phyloP scores from a whole-genome alignment of 2,329 filamentous ascomycete species.

The Canariomyces notabilis region DNA sequence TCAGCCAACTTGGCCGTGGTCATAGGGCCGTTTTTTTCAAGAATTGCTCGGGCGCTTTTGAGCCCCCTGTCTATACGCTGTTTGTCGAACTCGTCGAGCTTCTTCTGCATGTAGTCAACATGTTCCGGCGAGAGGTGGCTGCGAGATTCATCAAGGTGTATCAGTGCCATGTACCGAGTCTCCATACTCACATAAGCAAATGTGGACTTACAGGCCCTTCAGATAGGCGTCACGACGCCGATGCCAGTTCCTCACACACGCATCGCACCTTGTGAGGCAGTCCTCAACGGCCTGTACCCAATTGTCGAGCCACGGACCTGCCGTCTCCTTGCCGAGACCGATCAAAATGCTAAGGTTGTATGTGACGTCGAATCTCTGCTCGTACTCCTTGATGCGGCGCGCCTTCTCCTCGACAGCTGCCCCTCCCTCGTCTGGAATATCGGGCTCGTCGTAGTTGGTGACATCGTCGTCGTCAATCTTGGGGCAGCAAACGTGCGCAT shows the following conservation, averaged over 20 bases:
- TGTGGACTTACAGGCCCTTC: conserved; percentile 58
- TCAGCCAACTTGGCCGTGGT: conserved; percentile 43
- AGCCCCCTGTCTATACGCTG: conserved; percentile 35
- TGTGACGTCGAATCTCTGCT: conserved; percentile 54
- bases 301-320: conserved; percentile 52
- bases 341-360: conserved; percentile 66
- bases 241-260: conserved; percentile 71
- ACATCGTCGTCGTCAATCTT: conserved; percentile 57
- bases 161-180: neutral
- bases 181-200: conserved; percentile 21
- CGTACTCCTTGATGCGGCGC: conserved; percentile 49
- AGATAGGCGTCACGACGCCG: conserved; percentile 59
- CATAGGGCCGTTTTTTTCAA: conserved; percentile 43
- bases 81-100: conserved; percentile 36
- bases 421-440: conserved; percentile 39
- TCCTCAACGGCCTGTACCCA: conserved; percentile 54
- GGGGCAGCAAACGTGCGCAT: conserved; percentile 64
- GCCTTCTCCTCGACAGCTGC: conserved; percentile 48
- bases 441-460: conserved; percentile 57
- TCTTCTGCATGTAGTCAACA: conserved; percentile 36
- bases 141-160: neutral
- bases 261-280: conserved; percentile 59
- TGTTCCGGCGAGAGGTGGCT: conserved; percentile 39
- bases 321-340: conserved; percentile 58
- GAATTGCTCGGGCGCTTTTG: conserved; percentile 45